Base-by-base conservation (phyloP, 2,329 filamentous ascomycete genomes). In the Pleurostoma richardsiae region DNA sequence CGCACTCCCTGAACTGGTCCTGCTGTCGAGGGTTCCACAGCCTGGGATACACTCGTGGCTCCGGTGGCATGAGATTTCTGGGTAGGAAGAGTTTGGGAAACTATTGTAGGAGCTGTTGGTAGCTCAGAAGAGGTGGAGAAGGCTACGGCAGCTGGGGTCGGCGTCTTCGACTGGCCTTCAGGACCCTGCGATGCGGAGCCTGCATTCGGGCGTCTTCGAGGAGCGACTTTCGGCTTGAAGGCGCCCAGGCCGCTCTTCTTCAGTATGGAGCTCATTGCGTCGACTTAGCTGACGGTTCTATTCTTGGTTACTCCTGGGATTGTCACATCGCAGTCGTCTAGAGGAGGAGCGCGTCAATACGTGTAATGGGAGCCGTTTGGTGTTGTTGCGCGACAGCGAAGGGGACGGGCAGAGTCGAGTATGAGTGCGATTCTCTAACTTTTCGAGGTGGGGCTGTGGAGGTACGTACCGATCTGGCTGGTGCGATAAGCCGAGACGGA, bases 201-300 rank as follows among this genome's bases (percentile, higher is more conserved):
- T 66, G 59, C 48, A 61, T 69, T 62, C 46, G 70, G 67, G 52
- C 72, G 70, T 51, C 74, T 73, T 59, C 83, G 79, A 53, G 74
- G 71, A 31, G 68, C 63, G 53, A 79, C 79, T 69, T 86, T 89
- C 40, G 85, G 85, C 62, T 86, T 86, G 69, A 90, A 88, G 68
- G 73, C 49, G 29, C 49, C 73, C 48, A 74, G 69, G 55, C 74
- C 74, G 56, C 75, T 72, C 67, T 88, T 86, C 69, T 87, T 87
- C 65, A 85, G 76, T 69, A 85, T 85, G 50, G 74, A 78, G 68
- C 77, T 82, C 73, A 86, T 85, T 56, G 19, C 19, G 19, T 19
- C 19, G 19, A 19, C 19, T 19, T 19, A 19, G 19, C 19, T 19
- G 19, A 19, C 19, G 19, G 19, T 19, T 19, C 19, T 19, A 19